A percentile compares a stretch with the other conserved stretches of the same genome.
Evolutionary conservation across 1,284 basidiomycete genomes (phyloP).

Genomic region (Pulveroboletus sp.): DNA sequence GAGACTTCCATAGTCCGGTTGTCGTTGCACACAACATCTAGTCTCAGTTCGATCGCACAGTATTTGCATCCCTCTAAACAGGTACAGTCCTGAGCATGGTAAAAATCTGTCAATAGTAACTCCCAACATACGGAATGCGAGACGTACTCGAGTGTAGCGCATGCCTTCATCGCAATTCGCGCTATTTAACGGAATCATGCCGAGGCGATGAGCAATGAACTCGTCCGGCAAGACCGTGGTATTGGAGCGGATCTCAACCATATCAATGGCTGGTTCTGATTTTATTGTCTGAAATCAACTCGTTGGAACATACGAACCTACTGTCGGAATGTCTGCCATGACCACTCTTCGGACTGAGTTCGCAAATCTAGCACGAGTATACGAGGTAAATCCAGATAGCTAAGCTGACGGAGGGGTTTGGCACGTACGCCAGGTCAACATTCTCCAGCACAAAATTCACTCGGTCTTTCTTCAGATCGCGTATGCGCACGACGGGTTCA

Average conservation of each 20-base stretch:
- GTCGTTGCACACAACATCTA: constrained; percentile 74
- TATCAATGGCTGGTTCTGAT: constrained; percentile 81
- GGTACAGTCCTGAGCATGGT: constrained; percentile 70
- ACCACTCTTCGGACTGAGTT: constrained; percentile 88
- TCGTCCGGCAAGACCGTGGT: constrained; percentile 96
- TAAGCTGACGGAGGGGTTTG: background rate
- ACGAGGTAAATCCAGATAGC: constrained; percentile 13
- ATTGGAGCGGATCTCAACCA: constrained; percentile 92
- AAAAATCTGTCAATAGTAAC: constrained; percentile 12
- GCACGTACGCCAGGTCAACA: constrained; percentile 83
- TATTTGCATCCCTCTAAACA: constrained; percentile 78
- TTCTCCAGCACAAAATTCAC: constrained; percentile 91
- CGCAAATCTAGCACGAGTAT: constrained; percentile 61
- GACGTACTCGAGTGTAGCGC: constrained; percentile 74
- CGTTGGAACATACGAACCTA: constrained; percentile 60
- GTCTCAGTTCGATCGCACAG: constrained; percentile 75
- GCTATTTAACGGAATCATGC: constrained; percentile 91
- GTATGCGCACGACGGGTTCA: constrained; percentile 73
- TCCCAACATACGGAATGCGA: background rate
- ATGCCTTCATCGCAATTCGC: constrained; percentile 83
- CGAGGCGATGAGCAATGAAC: constrained; percentile 94
- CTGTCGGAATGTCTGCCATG: constrained; percentile 94
- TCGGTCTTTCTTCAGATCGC: constrained; percentile 75
- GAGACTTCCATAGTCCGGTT: constrained; percentile 79
- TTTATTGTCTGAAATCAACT: constrained; percentile 1